Base-by-base conservation (phyloP, 2,329 filamentous ascomycete genomes). In the Hysterium pulicare region DNA sequence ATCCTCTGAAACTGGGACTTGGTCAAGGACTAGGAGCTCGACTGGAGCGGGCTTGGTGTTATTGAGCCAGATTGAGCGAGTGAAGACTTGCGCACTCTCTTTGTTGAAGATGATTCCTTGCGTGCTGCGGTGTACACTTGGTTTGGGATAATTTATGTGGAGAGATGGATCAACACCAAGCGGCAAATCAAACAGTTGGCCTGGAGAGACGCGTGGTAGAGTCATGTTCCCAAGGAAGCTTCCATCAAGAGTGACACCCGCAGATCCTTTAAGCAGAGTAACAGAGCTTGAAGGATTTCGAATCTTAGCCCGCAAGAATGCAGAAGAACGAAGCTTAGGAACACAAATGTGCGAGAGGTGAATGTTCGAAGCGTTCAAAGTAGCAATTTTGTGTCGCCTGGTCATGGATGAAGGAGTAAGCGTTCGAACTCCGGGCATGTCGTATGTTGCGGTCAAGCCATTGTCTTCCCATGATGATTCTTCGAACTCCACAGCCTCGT, bases 141-240 rank as follows among this genome's bases (percentile, higher is more conserved):
- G 77, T 55, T 76, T 77, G 11, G 74, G 70, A 54, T 84, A 84
- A 10, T 62, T 61, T 19, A 84, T 72, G 21, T 58, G 59, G 52
- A 84, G 74, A 4, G 72, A 71, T 2, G 79, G 79, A 55, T 84
- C 81, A 4, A 82, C 68, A n/a, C 81, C 81, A 0, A 84, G 68
- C 36, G 69, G 70, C 1, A 84, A 65, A 17, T 62, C 67, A 57
- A 84, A 77, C 1, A 57, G 51, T 39, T 79, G 77, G 28, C 78
- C 77, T 0, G 78, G 66, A 34, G 71, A 75, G 56, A 79, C 81
- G 22, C 74, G 73, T 2, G 79, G 77, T 24, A 84, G 66, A 1
- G 57, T 67, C 2, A 75, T 73, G 42, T 77, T 77, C 3, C 81
- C 81, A 41, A 84, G 67, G 62, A 84, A 84, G 7, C 72, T 72